A percentile compares a stretch with the other conserved stretches of the same genome.
These are phyloP conservation scores for Paraconiothyrium sp. DNA, from an alignment of 2,329 filamentous ascomycete species.

Conservation along the genomic window DNA sequence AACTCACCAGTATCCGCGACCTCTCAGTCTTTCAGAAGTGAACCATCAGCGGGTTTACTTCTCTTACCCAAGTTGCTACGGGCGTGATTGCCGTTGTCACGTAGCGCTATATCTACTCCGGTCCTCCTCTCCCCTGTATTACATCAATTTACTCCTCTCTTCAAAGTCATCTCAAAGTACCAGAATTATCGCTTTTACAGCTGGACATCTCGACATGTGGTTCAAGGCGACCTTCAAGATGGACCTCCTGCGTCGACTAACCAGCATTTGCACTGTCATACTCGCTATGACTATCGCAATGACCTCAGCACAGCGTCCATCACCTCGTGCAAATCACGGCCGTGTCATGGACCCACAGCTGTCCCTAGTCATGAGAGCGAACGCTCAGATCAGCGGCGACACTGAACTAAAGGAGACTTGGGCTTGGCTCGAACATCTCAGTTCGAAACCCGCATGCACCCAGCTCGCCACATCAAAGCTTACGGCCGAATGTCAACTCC, in stretches of 20 bases:
- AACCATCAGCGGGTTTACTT: background rate
- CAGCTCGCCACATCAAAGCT: slow-evolving; percentile 62
- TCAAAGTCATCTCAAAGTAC: background rate
- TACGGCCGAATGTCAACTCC: slow-evolving; percentile 62
- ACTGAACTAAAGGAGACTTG: slow-evolving; percentile 17
- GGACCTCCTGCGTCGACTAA: background rate
- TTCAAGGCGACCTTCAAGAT: background rate
- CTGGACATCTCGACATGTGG: background rate
- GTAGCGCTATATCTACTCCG: background rate
- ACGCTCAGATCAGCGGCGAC: slow-evolving; percentile 11
- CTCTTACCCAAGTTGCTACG: background rate
- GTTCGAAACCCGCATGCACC: slow-evolving; percentile 56
- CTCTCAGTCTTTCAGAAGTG: background rate
- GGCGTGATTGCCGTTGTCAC: background rate
- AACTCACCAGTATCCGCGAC: no score
- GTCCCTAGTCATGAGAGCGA: slow-evolving; percentile 13
- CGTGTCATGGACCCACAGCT: slow-evolving; percentile 13
- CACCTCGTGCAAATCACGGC: background rate
- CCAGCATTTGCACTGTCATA: background rate
- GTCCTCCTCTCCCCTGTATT: background rate
- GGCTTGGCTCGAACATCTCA: slow-evolving; percentile 11
- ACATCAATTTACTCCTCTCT: background rate
- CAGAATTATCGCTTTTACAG: background rate
- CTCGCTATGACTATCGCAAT: background rate
- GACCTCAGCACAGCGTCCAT: slow-evolving; percentile 2